Conservation (phyloP, 495 filamentous ascomycete genomes). For the Xylaria scruposa region DNA sequence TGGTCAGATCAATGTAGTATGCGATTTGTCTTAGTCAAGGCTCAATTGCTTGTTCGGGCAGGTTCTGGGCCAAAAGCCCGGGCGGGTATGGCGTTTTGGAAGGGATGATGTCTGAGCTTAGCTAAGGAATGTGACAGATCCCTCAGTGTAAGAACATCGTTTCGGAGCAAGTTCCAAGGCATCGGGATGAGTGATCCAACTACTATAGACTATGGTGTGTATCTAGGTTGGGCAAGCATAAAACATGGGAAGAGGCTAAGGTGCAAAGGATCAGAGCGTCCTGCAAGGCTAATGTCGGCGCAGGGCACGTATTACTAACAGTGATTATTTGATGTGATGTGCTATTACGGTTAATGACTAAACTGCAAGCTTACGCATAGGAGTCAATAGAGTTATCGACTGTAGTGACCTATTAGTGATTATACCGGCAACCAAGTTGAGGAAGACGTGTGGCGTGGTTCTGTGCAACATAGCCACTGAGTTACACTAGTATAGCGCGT, state of each 20-base stretch:
- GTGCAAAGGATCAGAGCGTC: slow-evolving; percentile 18
- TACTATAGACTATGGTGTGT: not conserved
- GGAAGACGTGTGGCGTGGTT: slow-evolving; percentile 1
- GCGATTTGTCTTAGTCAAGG: slow-evolving; percentile 9
- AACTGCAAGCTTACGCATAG: not conserved
- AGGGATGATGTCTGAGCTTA: slow-evolving; percentile 14
- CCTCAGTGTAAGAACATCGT: not conserved
- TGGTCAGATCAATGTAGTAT: slow-evolving; percentile 1
- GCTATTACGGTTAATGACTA: not conserved
- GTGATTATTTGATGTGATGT: not conserved
- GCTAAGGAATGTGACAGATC: slow-evolving; percentile 12
- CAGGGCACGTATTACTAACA: not conserved
- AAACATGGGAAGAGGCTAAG: slow-evolving; percentile 22
- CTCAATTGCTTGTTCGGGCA: slow-evolving; percentile 6
- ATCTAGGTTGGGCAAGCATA: not conserved
- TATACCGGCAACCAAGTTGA: not conserved
- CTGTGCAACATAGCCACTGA: slow-evolving; percentile 20
- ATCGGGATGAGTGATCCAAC: not conserved
- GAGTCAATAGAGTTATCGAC: not conserved
- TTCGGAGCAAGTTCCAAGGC: not conserved
- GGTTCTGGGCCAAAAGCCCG: not conserved
- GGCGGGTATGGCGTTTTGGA: not conserved
- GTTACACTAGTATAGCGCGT: slow-evolving; percentile 2
- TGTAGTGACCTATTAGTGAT: not conserved
- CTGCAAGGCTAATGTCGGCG: slow-evolving; percentile 23